Evolutionary conservation across 2,329 filamentous ascomycete species (phyloP).

Genomic region (Hymenoscyphus albidus): DNA sequence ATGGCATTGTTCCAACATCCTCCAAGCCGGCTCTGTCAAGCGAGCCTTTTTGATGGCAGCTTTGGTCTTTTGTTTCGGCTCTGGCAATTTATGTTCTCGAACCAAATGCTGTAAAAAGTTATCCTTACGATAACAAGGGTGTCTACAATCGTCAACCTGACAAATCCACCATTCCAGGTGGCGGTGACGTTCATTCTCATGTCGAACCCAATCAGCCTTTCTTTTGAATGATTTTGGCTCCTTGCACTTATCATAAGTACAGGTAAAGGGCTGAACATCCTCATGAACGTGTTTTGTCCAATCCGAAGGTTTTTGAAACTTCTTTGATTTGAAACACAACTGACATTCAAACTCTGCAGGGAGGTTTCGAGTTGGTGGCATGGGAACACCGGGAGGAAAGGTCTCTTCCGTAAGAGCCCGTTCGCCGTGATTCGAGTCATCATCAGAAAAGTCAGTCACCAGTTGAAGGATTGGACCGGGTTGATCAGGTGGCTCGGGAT

Average conservation of each 20-base stretch:
- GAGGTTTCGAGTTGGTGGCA: slow-evolving; percentile 71
- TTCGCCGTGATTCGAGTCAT: slow-evolving; percentile 65
- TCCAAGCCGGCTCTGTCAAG: slow-evolving; percentile 65
- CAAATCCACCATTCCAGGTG: slow-evolving; percentile 91
- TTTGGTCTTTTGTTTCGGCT: slow-evolving; percentile 77
- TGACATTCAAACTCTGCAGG: slow-evolving; percentile 89
- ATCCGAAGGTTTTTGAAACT: slow-evolving; percentile 85
- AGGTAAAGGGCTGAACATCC: slow-evolving; percentile 89
- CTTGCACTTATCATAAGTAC: slow-evolving; percentile 77
- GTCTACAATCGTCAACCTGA: slow-evolving; percentile 73
- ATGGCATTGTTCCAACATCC: slow-evolving; percentile 67
- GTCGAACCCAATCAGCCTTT: slow-evolving; percentile 92
- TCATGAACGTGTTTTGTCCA: slow-evolving; percentile 97
- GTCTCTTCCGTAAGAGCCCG: slow-evolving; percentile 66
- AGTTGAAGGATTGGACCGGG: slow-evolving; percentile 51
- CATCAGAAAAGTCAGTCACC: slow-evolving; percentile 55
- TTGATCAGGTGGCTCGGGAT: slow-evolving; percentile 56
- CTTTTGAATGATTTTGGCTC: slow-evolving; percentile 91
- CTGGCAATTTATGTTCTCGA: slow-evolving; percentile 80
- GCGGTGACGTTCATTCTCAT: slow-evolving; percentile 87
- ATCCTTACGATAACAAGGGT: slow-evolving; percentile 81
- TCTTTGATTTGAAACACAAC: slow-evolving; percentile 80
- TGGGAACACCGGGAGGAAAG: slow-evolving; percentile 76
- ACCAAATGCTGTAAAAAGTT: slow-evolving; percentile 93
- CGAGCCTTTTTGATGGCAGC: slow-evolving; percentile 57